Evolutionary conservation across 306 rosid genomes (phyloP).

Genomic region (Begonia peltatifolia): DNA sequence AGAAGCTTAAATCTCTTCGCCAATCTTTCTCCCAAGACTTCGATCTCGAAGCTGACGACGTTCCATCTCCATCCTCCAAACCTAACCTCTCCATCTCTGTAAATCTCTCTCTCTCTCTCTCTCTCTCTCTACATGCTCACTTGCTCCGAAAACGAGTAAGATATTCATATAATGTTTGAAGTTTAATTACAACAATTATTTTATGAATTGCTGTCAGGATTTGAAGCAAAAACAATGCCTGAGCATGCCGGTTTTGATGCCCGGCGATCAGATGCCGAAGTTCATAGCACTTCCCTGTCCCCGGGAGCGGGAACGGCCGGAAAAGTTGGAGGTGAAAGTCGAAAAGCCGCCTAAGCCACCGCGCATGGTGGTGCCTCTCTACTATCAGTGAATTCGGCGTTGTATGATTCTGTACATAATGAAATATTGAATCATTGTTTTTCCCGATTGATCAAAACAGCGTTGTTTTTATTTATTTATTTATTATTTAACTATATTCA

Average conservation of each 20-base stretch:
- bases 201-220: constrained; percentile 17
- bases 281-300: constrained; percentile 94
- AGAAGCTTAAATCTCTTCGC: constrained; percentile 63
- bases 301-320: constrained; percentile 35
- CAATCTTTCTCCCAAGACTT: constrained; percentile 21
- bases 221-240: constrained; percentile 21
- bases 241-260: constrained; percentile 82
- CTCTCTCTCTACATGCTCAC: no score
- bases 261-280: constrained; percentile 66
- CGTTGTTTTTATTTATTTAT: no score
- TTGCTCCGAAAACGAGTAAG: neutral
- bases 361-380: constrained; percentile 36
- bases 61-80: constrained; percentile 29
- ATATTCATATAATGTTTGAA: neutral
- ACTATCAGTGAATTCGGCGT: constrained; percentile 11
- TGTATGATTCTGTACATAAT: neutral
- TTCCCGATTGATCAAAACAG: no score
- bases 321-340: constrained; percentile 20
- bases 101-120: neutral
- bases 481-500: no score
- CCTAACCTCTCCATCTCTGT: constrained; percentile 28
- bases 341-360: constrained; percentile 43
- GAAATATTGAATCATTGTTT: no score
- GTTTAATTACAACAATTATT: neutral
- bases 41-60: constrained; percentile 12